Base-by-base conservation (phyloP, 2,329 filamentous ascomycete species). In the Knufia petricola region DNA sequence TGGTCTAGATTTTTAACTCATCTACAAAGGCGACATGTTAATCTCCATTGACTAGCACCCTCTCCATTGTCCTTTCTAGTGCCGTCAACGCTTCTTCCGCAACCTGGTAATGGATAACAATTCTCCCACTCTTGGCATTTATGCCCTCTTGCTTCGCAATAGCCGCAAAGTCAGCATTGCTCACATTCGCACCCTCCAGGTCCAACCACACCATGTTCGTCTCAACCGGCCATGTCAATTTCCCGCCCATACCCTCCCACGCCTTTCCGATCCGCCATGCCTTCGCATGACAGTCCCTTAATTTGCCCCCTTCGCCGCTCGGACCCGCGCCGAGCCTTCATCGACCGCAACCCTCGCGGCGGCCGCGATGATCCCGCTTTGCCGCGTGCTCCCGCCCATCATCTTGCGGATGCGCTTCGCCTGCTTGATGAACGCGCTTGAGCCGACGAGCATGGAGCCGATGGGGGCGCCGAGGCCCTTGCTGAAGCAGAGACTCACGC, bases 121-220 rank as follows among this genome's bases (percentile, higher is more conserved):
- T 61, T 50, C 83, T 69, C 2, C 75, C 76, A 26, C 77, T 77
- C 8, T 70, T 56, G 12, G 82, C 60, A 53, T 68, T 73, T 48
- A 86, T 56, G 0, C 81, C 81, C 48, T 76, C 72, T 57, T 76
- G 72, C 52, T 75, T 65, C 1, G 72, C 79, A 31, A 76, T 64
- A 49, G 71, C 68, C 8, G 76, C 71, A 52, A 81, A 76, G 34
- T 75, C 69, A 45, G 75, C 71, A 3, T 62, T 62, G 2, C 69
- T 67, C 26, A 82, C 63, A 0, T 77, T 76, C 9, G 77, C 75
- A 1, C 74, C 74, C 24, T 79, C 75, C 13, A 92, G 69, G 63
- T 94, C 82, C 50, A 94, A 61, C 87, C 86, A 94, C 28, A 87
- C 79, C 85, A 94, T 94, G 67, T 94, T 94, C n/a, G 87, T 94